These are phyloP conservation scores for Penicillium salamii DNA, from an alignment of 495 filamentous ascomycete genomes.

Conservation along the genomic window DNA sequence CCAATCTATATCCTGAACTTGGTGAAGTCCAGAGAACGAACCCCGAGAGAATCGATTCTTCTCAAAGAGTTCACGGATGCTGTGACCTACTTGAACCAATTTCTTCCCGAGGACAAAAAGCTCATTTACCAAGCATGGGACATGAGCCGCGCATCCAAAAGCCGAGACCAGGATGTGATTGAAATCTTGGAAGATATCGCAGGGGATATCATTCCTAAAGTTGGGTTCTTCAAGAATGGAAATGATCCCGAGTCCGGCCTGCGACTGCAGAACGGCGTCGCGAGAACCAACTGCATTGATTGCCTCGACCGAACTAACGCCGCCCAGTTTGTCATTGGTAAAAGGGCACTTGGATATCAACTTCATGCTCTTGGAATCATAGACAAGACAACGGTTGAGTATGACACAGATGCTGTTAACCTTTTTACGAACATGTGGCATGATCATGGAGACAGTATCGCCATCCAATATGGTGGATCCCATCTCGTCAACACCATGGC, in stretches of 20 bases:
- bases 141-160: constrained; percentile 95
- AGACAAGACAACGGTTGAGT: constrained; percentile 72
- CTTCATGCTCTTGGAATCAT: constrained; percentile 91
- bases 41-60: constrained; percentile 88
- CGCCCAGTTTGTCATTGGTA: constrained; percentile 97
- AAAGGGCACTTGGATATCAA: constrained; percentile 87
- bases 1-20: constrained; percentile 92
- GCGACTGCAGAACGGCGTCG: constrained; percentile 85
- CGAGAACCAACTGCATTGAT: constrained; percentile 96
- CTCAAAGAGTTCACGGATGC: constrained; percentile 84
- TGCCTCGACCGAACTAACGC: constrained; percentile 96
- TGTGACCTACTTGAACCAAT: constrained; percentile 92
- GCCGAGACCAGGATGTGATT: constrained; percentile 94
- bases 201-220: constrained; percentile 77
- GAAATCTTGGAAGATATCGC: constrained; percentile 84
- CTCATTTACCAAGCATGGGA: constrained; percentile 95
- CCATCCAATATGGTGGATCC: constrained; percentile 95
- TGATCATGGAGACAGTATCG: constrained; percentile 95
- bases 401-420: constrained; percentile 93
- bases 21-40: constrained; percentile 85
- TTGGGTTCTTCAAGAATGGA: constrained; percentile 94
- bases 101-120: constrained; percentile 76
- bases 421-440: constrained; percentile 95
- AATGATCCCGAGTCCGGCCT: constrained; percentile 59
- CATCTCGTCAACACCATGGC: constrained; percentile 99